Base-by-base conservation (phyloP, 345 rosid species). In the Turritis glabra region DNA sequence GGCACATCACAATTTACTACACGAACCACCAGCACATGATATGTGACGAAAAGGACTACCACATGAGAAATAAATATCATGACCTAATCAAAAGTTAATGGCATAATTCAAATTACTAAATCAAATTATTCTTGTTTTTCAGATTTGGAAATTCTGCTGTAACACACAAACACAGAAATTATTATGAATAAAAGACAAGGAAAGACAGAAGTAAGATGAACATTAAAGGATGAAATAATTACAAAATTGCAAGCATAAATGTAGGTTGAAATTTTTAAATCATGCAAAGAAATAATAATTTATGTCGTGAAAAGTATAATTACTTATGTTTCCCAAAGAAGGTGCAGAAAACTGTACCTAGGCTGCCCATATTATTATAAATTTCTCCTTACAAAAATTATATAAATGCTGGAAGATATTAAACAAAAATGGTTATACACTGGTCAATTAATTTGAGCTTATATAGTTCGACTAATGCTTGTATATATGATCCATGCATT, bases 211-310 rank as follows among this genome's bases (percentile, higher is more conserved):
- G 15, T 23, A 13, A 53, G 21, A 50, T 40, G 69, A 38, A 40
- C 63, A 51, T 8, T 32, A 32, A 76, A 60, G 74, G 26, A 41
- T 38, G 50, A 35, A 69, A 52, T 76, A 32, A 41, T 60, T 69
- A 69, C 75, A 29, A 69, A 68, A 53, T 15, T 76, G 23, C 63
- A 61, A 43, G 46, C 43, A 69, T 61, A 43, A 58, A 7, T 75
- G 37, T 50, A 30, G 69, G 73, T 48, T 61, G 22, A 22, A 41
- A 8, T 0, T 51, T 30, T 43, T 41, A 22, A 52, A 69, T 41
- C 74, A 41, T 76, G 79, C 69, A 61, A 53, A 30, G 38, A 43
- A 38, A 68, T 62, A n/a, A 68, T 75, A 29, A 41, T 75, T 8
- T 51, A 61, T 41, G 74, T 61, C 35, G 61, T 58, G 21, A 27